These are phyloP conservation scores for Streptanthus diversifolius DNA, from an alignment of 345 rosid species.

Conservation along the genomic window DNA sequence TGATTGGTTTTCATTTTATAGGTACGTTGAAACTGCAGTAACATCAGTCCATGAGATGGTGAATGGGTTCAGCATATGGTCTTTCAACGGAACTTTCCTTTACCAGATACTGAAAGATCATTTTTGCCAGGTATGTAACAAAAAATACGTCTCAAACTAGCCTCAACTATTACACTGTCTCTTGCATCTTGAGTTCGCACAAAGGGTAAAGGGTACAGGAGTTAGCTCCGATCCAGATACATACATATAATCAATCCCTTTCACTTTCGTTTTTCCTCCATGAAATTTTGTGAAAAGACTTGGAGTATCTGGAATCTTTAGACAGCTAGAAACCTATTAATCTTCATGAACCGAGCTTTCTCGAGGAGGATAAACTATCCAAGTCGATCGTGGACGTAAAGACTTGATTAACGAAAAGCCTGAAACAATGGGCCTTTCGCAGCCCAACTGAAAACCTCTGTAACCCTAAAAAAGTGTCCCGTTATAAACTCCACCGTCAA, in stretches of 20 bases:
- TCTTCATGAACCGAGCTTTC: no score
- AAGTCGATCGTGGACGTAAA: no score
- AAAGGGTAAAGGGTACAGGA: no score
- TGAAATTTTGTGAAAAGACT: no score
- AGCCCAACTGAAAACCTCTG: not conserved
- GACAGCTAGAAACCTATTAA: no score
- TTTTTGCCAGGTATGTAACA: constrained; percentile 67
- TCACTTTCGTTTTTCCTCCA: no score
- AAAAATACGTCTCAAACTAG: not conserved
- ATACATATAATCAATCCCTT: no score
- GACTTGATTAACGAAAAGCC: not conserved
- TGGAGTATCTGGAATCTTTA: no score
- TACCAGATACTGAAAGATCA: constrained; percentile 82
- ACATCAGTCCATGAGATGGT: constrained; percentile 97
- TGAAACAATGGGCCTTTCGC: not conserved
- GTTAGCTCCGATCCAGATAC: no score
- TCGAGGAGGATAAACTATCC: no score
- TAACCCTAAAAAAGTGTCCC: not conserved
- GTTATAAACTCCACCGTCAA: not conserved
- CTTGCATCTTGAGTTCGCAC: no score
- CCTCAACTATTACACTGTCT: not conserved
- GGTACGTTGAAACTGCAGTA: constrained; percentile 86
- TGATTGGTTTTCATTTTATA: not conserved
- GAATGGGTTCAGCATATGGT: constrained; percentile 92
- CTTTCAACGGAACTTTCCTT: constrained; percentile 78